Evolutionary conservation across 306 rosid genomes (phyloP), one percentile per base, ranked within the genome.

Genomic region (Acacia confusa): DNA sequence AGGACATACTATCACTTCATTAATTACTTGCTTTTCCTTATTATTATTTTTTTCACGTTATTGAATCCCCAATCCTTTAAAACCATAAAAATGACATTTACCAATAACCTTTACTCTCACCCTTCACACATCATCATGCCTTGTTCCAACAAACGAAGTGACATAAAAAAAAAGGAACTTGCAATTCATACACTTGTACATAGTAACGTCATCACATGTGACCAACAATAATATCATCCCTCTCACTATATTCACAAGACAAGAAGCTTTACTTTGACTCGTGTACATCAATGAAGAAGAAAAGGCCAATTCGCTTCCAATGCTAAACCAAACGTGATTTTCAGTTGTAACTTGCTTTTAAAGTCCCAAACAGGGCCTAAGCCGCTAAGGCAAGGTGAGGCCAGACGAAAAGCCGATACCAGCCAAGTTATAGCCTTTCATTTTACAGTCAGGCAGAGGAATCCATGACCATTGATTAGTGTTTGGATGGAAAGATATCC

Each of bases 401-500:
- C 91, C 92, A 53, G 88, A 78, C 9, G 94, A 88, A 85, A 90
- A 88, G 81, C 88, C 85, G 36, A 90, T 87, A 3, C 94, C 92
- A 41, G 94, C 92, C 89, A 90, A 78, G 65, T 90, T 90, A 76
- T 82, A 87, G 22, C 89, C 91, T 68, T 84, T 90, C 92, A 88
- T 90, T 63, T 87, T 87, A 80, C 89, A 88, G 72, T 90, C 91
- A 63, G 92, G 92, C 0, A 90, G n/a, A 30, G 86, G 80, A 48
- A 88, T 84, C 89, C 86, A 85, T 0, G 27, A 80, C 94, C 94
- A 90, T 1, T 55, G 58, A 1, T 45, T 82, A 11, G 74, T 76
- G 32, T 47, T 79, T 9, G 70, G 65, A 41, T 88, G 87, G 73
- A 74, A 90, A 0, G 81, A 70, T 0, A 90, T 40, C 94, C 92